Evolutionary conservation across 78 protist species (phyloP).

Genomic region (Cavenderia fasciculata): DNA sequence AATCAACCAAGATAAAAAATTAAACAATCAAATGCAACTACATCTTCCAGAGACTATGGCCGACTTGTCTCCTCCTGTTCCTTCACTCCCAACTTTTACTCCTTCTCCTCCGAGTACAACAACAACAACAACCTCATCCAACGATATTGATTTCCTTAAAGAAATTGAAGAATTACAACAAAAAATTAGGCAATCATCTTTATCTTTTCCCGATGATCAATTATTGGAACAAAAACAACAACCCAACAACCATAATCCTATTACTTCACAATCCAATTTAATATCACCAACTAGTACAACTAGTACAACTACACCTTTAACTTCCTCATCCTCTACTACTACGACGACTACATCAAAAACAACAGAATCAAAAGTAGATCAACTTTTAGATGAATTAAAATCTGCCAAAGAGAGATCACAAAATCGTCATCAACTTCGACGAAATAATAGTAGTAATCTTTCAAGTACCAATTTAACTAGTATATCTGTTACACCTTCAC

Average conservation of each 20-base stretch:
- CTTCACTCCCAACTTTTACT: background rate
- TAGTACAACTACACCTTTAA: background rate
- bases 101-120: background rate
- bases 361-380: conserved; percentile 26
- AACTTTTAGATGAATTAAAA: conserved; percentile 32
- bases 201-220: too few species aligned
- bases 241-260: background rate
- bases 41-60: background rate
- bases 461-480: too few species aligned
- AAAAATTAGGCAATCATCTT: conserved; percentile 25
- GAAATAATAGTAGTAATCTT: background rate
- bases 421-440: background rate
- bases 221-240: background rate
- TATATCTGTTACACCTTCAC: too few species aligned
- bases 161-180: conserved; percentile 10
- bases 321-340: background rate
- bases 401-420: conserved; percentile 32
- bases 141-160: background rate
- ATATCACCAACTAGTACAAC: background rate
- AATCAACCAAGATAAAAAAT: background rate
- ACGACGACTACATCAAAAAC: background rate
- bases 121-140: background rate
- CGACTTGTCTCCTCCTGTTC: background rate
- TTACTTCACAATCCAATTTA: background rate
- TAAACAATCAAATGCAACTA: background rate